Base-by-base conservation (phyloP, 2,329 filamentous ascomycete species). In the Diaporthe vexans region DNA sequence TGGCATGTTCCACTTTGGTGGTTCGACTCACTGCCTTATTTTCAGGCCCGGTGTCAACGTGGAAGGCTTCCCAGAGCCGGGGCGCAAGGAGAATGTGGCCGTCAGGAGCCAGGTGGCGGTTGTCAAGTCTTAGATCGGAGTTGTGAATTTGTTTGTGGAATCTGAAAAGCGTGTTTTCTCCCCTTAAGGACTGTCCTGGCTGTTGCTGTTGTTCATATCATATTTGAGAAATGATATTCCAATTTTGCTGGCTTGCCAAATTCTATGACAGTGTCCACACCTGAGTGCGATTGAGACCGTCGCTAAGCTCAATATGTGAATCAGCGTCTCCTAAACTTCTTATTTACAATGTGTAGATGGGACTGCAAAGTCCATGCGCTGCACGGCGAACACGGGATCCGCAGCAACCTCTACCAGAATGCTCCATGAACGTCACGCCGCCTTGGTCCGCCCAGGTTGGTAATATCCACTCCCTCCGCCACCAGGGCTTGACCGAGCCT, bases 1-100 rank as follows among this genome's bases (percentile, higher is more conserved):
- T 52, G 93, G 93, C 56, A 94, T 94, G 92, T 95, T 95, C 82
- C 93, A 95, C 79, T 95, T 92, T 80, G 93, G 93, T n/a, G 93
- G 94, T 0, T 92, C 89, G 9, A 91, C 90, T 1, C 91, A 94
- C 79, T 94, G 91, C 78, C 79, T 95, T 77, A 79, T 95, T 3
- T 94, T 95, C 83, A 83, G 89, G 35, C 86, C 88, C 76, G 87
- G 85, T 0, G 88, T 92, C 43, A 83, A 86, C 71, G 75, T 91
- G 0, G 80, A 84, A 2, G 84, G 80, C 0, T 82, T 86, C 48
- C 85, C 84, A 0, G 76, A 81, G 71, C 75, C 83, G 0, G 82
- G 82, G 0, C 80, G 79, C 71, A 77, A 82, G 74, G 79, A 81
- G 59, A 86, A 86, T 59, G 82, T 86, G 46, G 81, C 85, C 4